Evolutionary conservation across 345 rosid species (phyloP).

Genomic region (Salix purpurea): DNA sequence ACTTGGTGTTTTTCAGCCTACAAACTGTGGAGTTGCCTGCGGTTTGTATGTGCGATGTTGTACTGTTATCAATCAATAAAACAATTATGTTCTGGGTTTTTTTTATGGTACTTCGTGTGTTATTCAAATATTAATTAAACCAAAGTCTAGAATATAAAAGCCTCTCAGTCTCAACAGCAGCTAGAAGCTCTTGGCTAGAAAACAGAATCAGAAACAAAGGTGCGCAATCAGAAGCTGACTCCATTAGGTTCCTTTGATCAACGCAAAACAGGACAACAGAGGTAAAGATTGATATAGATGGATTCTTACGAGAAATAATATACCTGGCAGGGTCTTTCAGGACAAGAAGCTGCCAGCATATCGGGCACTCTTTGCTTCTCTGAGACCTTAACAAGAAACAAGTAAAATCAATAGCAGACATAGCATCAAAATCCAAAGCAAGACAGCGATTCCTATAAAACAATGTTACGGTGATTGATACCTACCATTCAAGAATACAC

Average conservation of each 20-base stretch:
- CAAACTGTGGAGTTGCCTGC: too few species aligned
- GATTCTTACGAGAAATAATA: neutral
- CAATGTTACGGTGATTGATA: neutral
- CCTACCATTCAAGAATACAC: slow-evolving; percentile 89
- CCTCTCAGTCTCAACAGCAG: slow-evolving; percentile 65
- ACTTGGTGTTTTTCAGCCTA: too few species aligned
- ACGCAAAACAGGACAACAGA: neutral
- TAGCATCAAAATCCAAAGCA: neutral
- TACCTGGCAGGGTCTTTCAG: slow-evolving; percentile 73
- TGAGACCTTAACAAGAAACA: slow-evolving; percentile 60
- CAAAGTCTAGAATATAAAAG: neutral
- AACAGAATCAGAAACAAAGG: neutral
- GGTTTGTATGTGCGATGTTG: too few species aligned
- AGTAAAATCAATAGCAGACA: neutral
- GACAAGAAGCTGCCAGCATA: slow-evolving; percentile 74
- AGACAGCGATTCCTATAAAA: neutral
- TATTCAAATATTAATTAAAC: too few species aligned
- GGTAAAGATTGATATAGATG: neutral
- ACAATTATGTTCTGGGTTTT: too few species aligned
- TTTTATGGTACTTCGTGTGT: too few species aligned
- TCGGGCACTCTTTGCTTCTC: slow-evolving; percentile 94
- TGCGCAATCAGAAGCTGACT: neutral
- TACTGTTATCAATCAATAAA: too few species aligned
- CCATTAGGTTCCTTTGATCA: slow-evolving; percentile 10
- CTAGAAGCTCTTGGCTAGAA: slow-evolving; percentile 79